Base-by-base conservation (phyloP, 306 rosid species). In the Prunus davidiana region DNA sequence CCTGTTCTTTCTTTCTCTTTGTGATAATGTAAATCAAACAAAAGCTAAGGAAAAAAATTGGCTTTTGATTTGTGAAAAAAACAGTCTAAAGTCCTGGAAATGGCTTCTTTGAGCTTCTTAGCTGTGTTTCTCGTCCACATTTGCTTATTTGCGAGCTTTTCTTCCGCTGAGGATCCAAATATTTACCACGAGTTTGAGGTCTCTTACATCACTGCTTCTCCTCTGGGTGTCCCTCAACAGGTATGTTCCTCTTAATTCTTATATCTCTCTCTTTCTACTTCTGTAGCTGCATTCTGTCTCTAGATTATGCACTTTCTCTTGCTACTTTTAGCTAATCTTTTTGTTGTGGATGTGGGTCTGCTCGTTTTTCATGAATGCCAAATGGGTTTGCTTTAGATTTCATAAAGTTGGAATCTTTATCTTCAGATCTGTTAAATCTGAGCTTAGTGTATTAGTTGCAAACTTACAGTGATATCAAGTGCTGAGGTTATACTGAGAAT, bases 201-300 rank as follows among this genome's bases (percentile, higher is more conserved):
- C 83, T 82, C 91, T 73, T 87, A 82, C 82, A 82, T 85, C 71
- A 85, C 89, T 80, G 89, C 82, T 52, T 79, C 86, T 51, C 89
- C 89, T 69, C 79, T 85, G 56, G 89, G 89, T 32, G 80, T 82
- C 24, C 89, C 86, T 62, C 89, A 85, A 73, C 89, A 85, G 81
- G 89, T 85, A 27, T 16, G 25, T 38, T 38, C 9, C 43, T 38
- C 43, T 6, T 38, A 6, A 6, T 38, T 38, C 43, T 38, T 38
- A 6, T 38, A 38, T 38, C 9, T 38, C 43, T 38, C 43, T 7
- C 43, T 1, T 38, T 38, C 14, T 22, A 19, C 5, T 56, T 9
- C 25, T n/a, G 24, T 55, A 58, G 16, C 64, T 24, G 34, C 64
- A 58, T 24, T 58, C 8, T 22, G 32, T 24, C 34, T 58, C 30